Evolutionary conservation across 139 green algal species (phyloP).

Genomic region (Monoraphidium neglectum): DNA sequence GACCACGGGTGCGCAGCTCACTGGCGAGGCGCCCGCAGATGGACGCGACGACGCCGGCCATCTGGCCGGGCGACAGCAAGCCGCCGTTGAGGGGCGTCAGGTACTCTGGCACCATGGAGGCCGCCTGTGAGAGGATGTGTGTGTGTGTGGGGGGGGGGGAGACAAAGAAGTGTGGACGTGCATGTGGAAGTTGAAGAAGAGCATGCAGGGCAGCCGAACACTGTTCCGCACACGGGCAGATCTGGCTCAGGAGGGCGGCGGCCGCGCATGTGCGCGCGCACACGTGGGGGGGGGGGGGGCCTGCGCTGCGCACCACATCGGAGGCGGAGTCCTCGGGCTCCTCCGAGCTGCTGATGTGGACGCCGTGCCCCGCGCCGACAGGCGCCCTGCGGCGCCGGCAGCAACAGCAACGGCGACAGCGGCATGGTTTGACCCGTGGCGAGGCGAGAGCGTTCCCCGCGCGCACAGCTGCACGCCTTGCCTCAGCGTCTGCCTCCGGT

Average conservation of each 20-base stretch:
- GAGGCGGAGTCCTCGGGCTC: no score
- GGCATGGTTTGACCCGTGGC: not conserved
- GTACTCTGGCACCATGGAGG: conserved; percentile 34
- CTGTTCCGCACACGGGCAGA: no score
- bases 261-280: no score
- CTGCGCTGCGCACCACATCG: no score
- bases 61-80: conserved; percentile 26
- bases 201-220: no score
- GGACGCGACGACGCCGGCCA: conserved; percentile 1
- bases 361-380: not conserved
- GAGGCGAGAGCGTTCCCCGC: no score
- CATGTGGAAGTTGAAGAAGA: not conserved
- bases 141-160: not conserved
- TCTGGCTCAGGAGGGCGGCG: not conserved
- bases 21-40: conserved; percentile 2
- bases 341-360: no score
- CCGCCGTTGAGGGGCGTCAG: conserved; percentile 25
- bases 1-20: no score
- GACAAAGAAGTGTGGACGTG: not conserved
- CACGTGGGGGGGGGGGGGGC: no score
- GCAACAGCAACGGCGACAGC: not conserved
- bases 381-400: not conserved
- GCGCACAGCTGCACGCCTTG: no score
- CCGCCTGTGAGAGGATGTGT: conserved; percentile 2
- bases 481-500: no score